Conservation (phyloP, 129 eudicot genomes). For the Sambucus nigra region DNA sequence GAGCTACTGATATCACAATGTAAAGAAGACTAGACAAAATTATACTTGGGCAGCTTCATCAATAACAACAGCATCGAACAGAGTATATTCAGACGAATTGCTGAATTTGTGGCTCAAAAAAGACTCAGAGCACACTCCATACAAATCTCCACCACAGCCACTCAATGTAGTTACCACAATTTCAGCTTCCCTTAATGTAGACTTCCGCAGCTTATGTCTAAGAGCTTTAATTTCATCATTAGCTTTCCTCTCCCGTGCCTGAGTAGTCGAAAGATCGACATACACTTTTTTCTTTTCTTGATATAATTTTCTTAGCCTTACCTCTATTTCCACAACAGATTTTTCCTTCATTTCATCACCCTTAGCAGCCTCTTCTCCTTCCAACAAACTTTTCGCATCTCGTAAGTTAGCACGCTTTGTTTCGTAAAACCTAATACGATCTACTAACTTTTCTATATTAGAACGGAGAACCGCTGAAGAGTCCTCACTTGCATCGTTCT, state of each 20-base stretch:
- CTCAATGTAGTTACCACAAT: slow-evolving; percentile 88
- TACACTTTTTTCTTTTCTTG: slow-evolving; percentile 57
- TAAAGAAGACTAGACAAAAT: slow-evolving; percentile 7
- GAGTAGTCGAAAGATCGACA: slow-evolving; percentile 56
- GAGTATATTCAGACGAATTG: slow-evolving; percentile 43
- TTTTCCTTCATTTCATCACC: slow-evolving; percentile 38
- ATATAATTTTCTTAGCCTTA: slow-evolving; percentile 54
- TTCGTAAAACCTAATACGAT: slow-evolving; percentile 69
- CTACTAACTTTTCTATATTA: slow-evolving; percentile 75
- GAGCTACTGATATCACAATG: slow-evolving; percentile 5
- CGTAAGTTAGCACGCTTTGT: slow-evolving; percentile 75
- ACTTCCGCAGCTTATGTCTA: slow-evolving; percentile 54
- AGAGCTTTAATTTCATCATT: slow-evolving; percentile 68
- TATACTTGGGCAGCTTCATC: slow-evolving; percentile 99
- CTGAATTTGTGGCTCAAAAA: slow-evolving; percentile 45
- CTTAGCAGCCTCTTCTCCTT: slow-evolving; percentile 28
- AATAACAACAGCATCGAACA: slow-evolving; percentile 94
- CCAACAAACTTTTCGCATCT: slow-evolving; percentile 30
- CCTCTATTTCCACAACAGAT: slow-evolving; percentile 69
- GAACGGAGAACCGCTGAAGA: slow-evolving; percentile 48
- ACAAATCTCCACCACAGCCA: slow-evolving; percentile 96
- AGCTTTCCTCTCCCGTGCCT: slow-evolving; percentile 66
- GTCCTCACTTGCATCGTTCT: slow-evolving; percentile 30
- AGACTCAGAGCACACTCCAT: slow-evolving; percentile 72
- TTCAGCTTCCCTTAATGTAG: slow-evolving; percentile 86